A percentile compares a stretch with the other conserved stretches of the same genome.
Conservation (phyloP, 768 basidiomycete species). For the Rhizopogon sp. region DNA sequence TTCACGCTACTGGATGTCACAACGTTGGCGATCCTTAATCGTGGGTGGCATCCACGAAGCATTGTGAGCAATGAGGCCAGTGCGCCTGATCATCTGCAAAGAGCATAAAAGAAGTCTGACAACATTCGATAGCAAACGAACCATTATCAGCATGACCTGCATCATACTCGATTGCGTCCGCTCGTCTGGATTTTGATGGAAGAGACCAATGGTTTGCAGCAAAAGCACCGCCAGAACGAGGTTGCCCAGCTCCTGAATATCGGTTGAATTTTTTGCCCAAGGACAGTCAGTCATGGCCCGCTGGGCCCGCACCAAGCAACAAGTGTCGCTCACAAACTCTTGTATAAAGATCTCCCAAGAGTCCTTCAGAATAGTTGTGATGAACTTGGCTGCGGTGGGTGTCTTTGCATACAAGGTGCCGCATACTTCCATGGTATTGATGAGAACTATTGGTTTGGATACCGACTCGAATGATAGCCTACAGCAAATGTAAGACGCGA, state of each 20-base stretch:
- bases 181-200: slow-evolving; percentile 45
- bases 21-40: slow-evolving; percentile 16
- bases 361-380: slow-evolving; percentile 19
- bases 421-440: slow-evolving; percentile 57
- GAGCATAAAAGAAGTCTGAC: neutral
- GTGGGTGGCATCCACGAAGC: slow-evolving; percentile 25
- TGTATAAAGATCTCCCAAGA: slow-evolving; percentile 44
- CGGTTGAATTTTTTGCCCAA: slow-evolving; percentile 31
- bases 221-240: slow-evolving; percentile 46
- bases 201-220: slow-evolving; percentile 53
- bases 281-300: slow-evolving; percentile 4
- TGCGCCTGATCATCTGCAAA: slow-evolving; percentile 31
- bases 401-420: slow-evolving; percentile 56
- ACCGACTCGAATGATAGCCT: slow-evolving; percentile 36
- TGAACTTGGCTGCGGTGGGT: slow-evolving; percentile 39
- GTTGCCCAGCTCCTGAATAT: slow-evolving; percentile 19
- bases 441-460: slow-evolving; percentile 43
- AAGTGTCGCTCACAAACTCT: slow-evolving; percentile 45
- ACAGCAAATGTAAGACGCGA: no score
- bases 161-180: slow-evolving; percentile 47
- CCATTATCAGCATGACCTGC: slow-evolving; percentile 58
- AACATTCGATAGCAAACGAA: slow-evolving; percentile 21
- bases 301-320: neutral
- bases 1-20: slow-evolving; percentile 27
- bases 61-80: slow-evolving; percentile 24